Percentiles rank a stretch among this genome's conserved stretches.
These are phyloP conservation scores for Populus ilicifolia DNA, from an alignment of 345 rosid genomes.

Conservation along the genomic window DNA sequence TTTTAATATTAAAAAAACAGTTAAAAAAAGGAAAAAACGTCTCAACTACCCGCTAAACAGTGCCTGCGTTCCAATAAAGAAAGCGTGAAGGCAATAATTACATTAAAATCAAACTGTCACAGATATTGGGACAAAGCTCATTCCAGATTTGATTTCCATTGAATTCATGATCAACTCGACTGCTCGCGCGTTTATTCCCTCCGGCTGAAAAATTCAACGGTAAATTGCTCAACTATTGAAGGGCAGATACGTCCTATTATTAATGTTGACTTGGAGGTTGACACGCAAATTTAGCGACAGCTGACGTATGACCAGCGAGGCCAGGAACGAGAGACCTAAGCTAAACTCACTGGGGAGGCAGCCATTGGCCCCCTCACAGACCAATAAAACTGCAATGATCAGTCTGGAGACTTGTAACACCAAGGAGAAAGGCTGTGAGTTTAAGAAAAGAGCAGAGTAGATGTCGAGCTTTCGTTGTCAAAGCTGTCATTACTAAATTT, in stretches of 20 bases:
- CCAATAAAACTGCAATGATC: neutral
- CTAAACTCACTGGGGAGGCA: neutral
- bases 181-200: neutral
- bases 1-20: too few relatives aligned
- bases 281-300: neutral
- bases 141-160: neutral
- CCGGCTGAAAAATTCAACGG: constrained; percentile 1
- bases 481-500: constrained; percentile 11
- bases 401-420: neutral
- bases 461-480: constrained; percentile 9
- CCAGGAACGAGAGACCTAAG: neutral
- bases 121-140: too few relatives aligned
- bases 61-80: too few relatives aligned
- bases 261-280: neutral
- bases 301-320: neutral
- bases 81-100: too few relatives aligned
- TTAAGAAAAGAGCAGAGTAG: neutral
- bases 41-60: too few relatives aligned
- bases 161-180: neutral
- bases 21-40: too few relatives aligned
- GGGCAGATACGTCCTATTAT: neutral
- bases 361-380: neutral
- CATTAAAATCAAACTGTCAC: too few relatives aligned
- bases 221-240: neutral
- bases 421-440: neutral